Conservation (phyloP, 2,329 filamentous ascomycete species). For the Ceratocystis cacaofunesta region DNA sequence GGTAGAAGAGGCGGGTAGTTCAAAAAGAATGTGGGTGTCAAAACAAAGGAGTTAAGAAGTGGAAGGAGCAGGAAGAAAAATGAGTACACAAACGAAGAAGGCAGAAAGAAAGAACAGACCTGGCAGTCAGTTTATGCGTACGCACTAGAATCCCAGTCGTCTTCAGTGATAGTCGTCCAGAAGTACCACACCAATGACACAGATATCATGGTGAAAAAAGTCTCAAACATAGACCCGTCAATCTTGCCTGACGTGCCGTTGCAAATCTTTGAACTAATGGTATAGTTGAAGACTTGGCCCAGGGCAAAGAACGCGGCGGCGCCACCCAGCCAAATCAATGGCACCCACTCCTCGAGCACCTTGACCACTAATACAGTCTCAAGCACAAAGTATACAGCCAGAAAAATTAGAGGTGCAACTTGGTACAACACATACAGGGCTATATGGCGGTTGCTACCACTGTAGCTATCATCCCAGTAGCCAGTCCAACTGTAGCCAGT, state of each 20-base stretch:
- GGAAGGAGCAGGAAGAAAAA: slow-evolving; percentile 8
- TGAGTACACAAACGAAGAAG: slow-evolving; percentile 9
- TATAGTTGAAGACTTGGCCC: slow-evolving; percentile 92
- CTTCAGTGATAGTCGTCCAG: slow-evolving; percentile 98
- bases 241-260: slow-evolving; percentile 69
- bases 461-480: slow-evolving; percentile 51
- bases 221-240: slow-evolving; percentile 85
- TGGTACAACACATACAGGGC: slow-evolving; percentile 91
- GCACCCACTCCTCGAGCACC: slow-evolving; percentile 73
- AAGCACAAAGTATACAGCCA: slow-evolving; percentile 75
- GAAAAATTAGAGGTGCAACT: slow-evolving; percentile 71
- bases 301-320: slow-evolving; percentile 75
- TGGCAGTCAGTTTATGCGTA: slow-evolving; percentile 21
- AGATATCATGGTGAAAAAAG: slow-evolving; percentile 74
- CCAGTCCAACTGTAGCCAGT: slow-evolving; percentile 77
- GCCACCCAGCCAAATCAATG: slow-evolving; percentile 72
- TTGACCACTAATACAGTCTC: slow-evolving; percentile 72
- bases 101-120: not conserved
- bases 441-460: slow-evolving; percentile 55
- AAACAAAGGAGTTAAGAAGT: not conserved
- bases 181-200: slow-evolving; percentile 83
- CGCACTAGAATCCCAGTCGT: slow-evolving; percentile 69
- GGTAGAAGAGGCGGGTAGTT: not conserved
- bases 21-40: not conserved
- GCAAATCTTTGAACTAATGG: slow-evolving; percentile 83